Evolutionary conservation across 768 basidiomycete genomes (phyloP), one percentile per base, ranked within the genome.

Genomic region (Mycena kentingensis): DNA sequence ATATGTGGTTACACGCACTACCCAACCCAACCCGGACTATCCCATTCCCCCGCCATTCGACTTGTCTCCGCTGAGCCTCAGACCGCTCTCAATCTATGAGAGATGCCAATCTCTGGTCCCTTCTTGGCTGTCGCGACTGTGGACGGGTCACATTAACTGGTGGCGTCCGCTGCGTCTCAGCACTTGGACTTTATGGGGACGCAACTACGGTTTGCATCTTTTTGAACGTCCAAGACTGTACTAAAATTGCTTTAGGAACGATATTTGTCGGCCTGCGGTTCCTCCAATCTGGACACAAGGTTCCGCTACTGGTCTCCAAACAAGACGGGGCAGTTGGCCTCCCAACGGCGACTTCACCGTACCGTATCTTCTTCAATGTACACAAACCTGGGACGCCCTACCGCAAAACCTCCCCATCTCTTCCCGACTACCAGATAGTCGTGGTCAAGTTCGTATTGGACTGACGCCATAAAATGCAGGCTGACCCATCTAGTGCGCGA

Each of bases 371-470:
- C 71, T 98, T 78, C 69, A 88, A 97, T 63, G 75, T 93, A 4
- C 96, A 95, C 74, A 97, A 96, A 64, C 96, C 96, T 2, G 84
- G 83, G 6, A 91, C 92, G 0, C 77, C 88, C 7, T 96, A 85
- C 73, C 87, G 82, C 65, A 92, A 87, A 72, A 87, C 83, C 0
- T 71, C 80, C 1, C 90, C 88, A 5, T 84, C 87, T 5, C 75
- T 78, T 1, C 93, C 95, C 2, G 93, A 97, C 68, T 98, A 93
- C 69, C 79, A 85, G 45, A 71, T 97, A 18, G 90, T 90, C 1
- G 88, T 95, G 2, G 77, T 98, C 51, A 83, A 95, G 94, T 96
- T 58, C 61, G 85, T 72, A 15, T 27, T 32, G 29, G 39, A 19
- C 6, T 47, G 5, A 53, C 18, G 26, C 18, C 42, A 54, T 38